Evolutionary conservation across 2,329 filamentous ascomycete genomes (phyloP).

Genomic region (Lasiodiplodia citricola): DNA sequence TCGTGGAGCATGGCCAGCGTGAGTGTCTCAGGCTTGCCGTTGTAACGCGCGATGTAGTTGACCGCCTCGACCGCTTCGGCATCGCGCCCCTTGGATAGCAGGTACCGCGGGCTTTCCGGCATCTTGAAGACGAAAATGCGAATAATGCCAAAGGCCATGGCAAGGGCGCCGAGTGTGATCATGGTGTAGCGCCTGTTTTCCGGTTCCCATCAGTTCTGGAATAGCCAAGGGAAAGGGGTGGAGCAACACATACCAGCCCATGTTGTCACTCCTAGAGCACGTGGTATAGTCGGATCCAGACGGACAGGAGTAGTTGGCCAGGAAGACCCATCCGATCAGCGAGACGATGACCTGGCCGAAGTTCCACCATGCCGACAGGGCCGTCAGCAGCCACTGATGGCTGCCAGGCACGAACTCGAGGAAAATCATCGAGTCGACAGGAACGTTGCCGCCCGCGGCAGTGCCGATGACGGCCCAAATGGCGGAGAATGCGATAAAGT

Average conservation of each 20-base stretch:
- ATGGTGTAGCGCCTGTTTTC: constrained; percentile 27
- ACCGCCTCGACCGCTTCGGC: constrained; percentile 56
- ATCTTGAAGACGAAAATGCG: constrained; percentile 57
- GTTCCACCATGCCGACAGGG: constrained; percentile 66
- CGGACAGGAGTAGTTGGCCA: constrained; percentile 52
- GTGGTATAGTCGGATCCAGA: constrained; percentile 34
- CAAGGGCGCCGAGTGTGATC: constrained; percentile 48
- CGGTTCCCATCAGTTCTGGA: neutral
- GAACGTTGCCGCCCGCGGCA: constrained; percentile 55
- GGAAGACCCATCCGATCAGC: constrained; percentile 52
- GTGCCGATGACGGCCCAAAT: constrained; percentile 28
- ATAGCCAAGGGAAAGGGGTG: too few relatives aligned
- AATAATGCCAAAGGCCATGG: constrained; percentile 51
- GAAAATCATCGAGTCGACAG: constrained; percentile 68
- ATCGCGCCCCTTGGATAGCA: constrained; percentile 52
- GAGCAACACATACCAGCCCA: constrained; percentile 49
- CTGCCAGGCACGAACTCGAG: constrained; percentile 66
- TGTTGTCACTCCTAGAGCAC: constrained; percentile 51
- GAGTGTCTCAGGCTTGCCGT: constrained; percentile 36
- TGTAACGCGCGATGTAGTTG: constrained; percentile 50
- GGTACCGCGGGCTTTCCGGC: constrained; percentile 55
- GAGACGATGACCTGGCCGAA: constrained; percentile 60
- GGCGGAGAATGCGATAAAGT: constrained; percentile 30
- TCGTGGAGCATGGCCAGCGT: constrained; percentile 40
- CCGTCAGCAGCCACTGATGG: constrained; percentile 65